These are phyloP conservation scores for Colletotrichum godetiae DNA, from an alignment of 2,329 filamentous ascomycete genomes.

Conservation along the genomic window DNA sequence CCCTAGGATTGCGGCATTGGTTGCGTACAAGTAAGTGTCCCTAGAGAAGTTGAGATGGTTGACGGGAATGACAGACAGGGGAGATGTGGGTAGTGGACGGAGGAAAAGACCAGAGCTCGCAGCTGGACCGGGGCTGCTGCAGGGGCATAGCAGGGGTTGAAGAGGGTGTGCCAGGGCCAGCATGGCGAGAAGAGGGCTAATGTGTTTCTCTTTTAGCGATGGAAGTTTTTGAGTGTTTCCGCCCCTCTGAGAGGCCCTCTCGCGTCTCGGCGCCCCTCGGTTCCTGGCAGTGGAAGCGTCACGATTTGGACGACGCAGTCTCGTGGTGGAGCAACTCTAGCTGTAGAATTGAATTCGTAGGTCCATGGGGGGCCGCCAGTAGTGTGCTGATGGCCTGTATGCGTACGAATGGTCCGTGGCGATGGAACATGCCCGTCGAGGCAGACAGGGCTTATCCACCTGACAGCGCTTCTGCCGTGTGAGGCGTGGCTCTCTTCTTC, in stretches of 20 bases:
- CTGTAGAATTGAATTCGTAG: background rate
- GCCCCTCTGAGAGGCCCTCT: conserved; percentile 23
- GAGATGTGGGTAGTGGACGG: background rate
- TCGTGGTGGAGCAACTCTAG: background rate
- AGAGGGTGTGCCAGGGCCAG: conserved; percentile 5
- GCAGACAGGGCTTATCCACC: background rate
- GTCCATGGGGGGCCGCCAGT: background rate
- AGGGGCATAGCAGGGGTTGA: conserved; percentile 10
- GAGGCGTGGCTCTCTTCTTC: background rate
- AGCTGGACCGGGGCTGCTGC: background rate
- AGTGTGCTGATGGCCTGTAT: background rate
- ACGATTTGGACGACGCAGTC: background rate
- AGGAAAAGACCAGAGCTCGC: background rate
- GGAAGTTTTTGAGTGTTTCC: conserved; percentile 33
- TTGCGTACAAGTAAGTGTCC: background rate
- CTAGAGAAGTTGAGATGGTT: background rate
- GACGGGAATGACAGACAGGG: conserved; percentile 1
- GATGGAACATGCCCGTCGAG: background rate
- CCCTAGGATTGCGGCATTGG: background rate
- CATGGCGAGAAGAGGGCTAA: conserved; percentile 15
- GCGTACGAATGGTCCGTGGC: background rate
- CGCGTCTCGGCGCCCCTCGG: conserved; percentile 13
- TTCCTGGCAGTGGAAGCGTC: background rate
- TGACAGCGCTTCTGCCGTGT: background rate
- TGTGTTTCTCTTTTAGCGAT: conserved; percentile 35